Conservation (phyloP, 306 rosid species). For the Quercus variabilis region DNA sequence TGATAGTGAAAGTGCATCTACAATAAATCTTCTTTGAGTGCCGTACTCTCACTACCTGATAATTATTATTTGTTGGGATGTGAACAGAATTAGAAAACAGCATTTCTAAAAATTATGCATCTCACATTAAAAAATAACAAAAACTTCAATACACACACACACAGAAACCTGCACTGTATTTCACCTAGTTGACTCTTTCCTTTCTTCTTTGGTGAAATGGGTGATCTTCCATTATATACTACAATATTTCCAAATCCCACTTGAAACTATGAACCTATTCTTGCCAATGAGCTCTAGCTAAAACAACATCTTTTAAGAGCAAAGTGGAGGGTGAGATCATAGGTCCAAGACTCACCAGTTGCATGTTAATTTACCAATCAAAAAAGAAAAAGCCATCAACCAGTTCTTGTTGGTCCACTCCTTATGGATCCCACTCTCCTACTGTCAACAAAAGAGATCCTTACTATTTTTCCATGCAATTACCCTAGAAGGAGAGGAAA, state of each 20-base stretch:
- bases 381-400: neutral
- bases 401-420: neutral
- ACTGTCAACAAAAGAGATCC: neutral
- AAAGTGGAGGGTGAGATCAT: no score
- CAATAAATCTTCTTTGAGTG: conserved; percentile 16
- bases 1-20: conserved; percentile 19
- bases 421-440: neutral
- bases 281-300: no score
- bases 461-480: neutral
- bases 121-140: neutral
- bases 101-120: neutral
- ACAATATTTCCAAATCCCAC: neutral
- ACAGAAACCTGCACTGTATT: neutral
- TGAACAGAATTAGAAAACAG: conserved; percentile 1
- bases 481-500: neutral
- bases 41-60: conserved; percentile 14
- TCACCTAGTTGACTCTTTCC: neutral
- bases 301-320: no score
- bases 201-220: neutral
- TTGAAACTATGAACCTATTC: neutral
- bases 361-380: no score
- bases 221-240: neutral
- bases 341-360: no score
- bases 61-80: neutral
- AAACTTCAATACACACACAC: neutral